Evolutionary conservation across 495 filamentous ascomycete species (phyloP).

Genomic region (Friedmanniomyces simplex): DNA sequence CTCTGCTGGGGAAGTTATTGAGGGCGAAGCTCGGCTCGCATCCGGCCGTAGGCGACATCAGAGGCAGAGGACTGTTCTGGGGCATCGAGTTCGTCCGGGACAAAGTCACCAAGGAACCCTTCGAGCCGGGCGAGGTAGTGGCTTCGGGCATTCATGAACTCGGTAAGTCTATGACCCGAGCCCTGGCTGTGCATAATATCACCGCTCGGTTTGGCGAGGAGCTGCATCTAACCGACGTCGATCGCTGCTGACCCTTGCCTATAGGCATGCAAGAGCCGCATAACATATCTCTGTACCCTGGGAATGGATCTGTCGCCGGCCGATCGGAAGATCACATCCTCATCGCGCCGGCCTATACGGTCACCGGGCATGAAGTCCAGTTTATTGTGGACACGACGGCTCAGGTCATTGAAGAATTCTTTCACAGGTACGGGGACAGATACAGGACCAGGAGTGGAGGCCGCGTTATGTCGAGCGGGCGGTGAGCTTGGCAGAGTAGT

Average conservation of each 20-base stretch:
- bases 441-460: not conserved
- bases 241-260: constrained; percentile 23
- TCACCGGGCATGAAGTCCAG: constrained; percentile 32
- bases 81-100: constrained; percentile 52
- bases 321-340: constrained; percentile 63
- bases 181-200: no score
- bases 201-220: not conserved
- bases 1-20: constrained; percentile 36
- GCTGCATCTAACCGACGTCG: constrained; percentile 35
- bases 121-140: constrained; percentile 26
- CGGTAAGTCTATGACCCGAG: constrained; percentile 15
- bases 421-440: not conserved
- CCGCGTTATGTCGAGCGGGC: not conserved
- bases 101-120: constrained; percentile 45
- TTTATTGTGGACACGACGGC: constrained; percentile 25
- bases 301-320: constrained; percentile 57
- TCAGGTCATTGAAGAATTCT: constrained; percentile 28
- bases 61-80: constrained; percentile 58
- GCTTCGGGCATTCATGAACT: constrained; percentile 29
- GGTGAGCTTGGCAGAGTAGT: not conserved
- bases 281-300: constrained; percentile 60
- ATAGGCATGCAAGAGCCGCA: constrained; percentile 34
- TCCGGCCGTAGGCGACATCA: constrained; percentile 53
- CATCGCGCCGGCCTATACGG: constrained; percentile 64
- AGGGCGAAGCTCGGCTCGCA: constrained; percentile 37